phyloP scores from a whole-genome alignment of 192 early-diverging fungal genomes.

The Pecoramyces ruminantium region DNA sequence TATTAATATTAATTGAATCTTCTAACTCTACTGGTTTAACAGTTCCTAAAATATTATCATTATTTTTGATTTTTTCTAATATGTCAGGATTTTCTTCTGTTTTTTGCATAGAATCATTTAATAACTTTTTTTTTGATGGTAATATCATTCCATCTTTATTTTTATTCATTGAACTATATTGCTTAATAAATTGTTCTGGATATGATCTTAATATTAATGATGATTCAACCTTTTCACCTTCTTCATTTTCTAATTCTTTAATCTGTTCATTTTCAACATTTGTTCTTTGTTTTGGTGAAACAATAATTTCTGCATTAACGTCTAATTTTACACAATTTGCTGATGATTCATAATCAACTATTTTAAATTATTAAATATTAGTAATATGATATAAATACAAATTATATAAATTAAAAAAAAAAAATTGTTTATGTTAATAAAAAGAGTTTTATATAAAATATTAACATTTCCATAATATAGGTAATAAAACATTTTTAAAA shows the following conservation, averaged over 20 bases:
- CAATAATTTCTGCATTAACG: slow-evolving; percentile 50
- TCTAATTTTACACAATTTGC: slow-evolving; percentile 29
- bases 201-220: slow-evolving; percentile 9
- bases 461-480: too few relatives aligned
- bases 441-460: too few relatives aligned
- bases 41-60: background rate
- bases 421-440: too few relatives aligned
- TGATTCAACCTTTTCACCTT: slow-evolving; percentile 10
- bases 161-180: slow-evolving; percentile 8
- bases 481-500: too few relatives aligned
- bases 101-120: slow-evolving; percentile 7
- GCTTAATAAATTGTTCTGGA: slow-evolving; percentile 13
- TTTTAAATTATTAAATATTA: background rate
- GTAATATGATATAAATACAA: too few relatives aligned
- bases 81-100: background rate
- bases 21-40: background rate
- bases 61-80: background rate
- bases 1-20: background rate
- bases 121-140: slow-evolving; percentile 10
- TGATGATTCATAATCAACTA: slow-evolving; percentile 33
- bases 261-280: background rate
- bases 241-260: slow-evolving; percentile 7
- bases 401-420: too few relatives aligned
- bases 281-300: slow-evolving; percentile 44
- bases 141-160: slow-evolving; percentile 12